phyloP scores from a whole-genome alignment of 805 yeast species.

The Yamadazyma olivae region DNA sequence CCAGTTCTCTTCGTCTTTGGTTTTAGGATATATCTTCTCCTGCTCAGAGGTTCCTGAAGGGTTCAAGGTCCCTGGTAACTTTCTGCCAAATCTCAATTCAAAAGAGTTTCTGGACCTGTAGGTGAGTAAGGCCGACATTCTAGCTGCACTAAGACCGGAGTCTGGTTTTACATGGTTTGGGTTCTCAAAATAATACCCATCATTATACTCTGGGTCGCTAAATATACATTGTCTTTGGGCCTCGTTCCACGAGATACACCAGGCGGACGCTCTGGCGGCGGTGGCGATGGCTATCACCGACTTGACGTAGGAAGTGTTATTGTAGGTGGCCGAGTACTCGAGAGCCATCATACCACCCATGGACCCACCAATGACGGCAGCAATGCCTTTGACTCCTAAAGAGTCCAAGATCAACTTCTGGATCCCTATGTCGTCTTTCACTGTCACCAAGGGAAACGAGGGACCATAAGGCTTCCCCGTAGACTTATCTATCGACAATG shows the following conservation, averaged over 20 bases:
- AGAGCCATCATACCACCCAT: conserved; percentile 98
- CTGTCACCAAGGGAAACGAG: conserved; percentile 88
- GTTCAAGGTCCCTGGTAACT: conserved; percentile 24
- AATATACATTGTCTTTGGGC: conserved; percentile 96
- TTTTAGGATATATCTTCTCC: conserved; percentile 39
- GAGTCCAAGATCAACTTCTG: conserved; percentile 77
- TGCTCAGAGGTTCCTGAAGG: conserved; percentile 19
- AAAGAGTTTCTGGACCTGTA: conserved; percentile 91
- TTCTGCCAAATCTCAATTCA: conserved; percentile 89
- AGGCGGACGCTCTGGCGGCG: conserved; percentile 90
- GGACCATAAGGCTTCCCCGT: conserved; percentile 86
- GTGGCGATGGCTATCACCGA: conserved; percentile 84
- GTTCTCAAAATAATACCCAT: conserved; percentile 74
- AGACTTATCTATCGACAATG: conserved; percentile 74
- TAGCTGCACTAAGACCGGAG: conserved; percentile 89
- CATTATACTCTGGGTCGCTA: conserved; percentile 89
- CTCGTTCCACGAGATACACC: conserved; percentile 99
- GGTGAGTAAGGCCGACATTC: conserved; percentile 94
- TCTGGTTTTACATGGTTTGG: conserved; percentile 68
- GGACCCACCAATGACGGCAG: conserved; percentile 91
- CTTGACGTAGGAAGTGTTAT: conserved; percentile 63
- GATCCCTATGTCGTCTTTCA: conserved; percentile 85
- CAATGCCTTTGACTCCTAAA: conserved; percentile 73
- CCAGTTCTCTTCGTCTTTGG: conserved; percentile 70
- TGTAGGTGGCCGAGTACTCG: conserved; percentile 71